Evolutionary conservation across 768 basidiomycete species (phyloP), one percentile per base, ranked within the genome.

Genomic region (Thelephora ganbajun): DNA sequence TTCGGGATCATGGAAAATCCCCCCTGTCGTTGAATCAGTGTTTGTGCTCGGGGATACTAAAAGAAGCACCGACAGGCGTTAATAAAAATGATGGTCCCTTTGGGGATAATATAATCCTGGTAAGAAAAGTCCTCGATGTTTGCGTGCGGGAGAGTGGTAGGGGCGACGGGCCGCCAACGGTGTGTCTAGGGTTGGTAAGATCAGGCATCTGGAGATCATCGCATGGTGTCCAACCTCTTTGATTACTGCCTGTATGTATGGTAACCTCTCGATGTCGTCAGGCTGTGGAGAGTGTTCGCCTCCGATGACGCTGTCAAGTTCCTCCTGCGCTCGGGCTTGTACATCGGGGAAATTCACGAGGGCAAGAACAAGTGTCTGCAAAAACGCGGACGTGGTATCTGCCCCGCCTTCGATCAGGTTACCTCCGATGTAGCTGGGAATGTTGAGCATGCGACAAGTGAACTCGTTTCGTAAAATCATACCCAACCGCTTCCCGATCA

Each of bases 1-100:
- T 41, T 71, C 69, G 22, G 83, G 75, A 64, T 99, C 96, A 61
- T 97, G 93, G 22, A 41, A 41, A 18, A 41, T 14, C 9, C 39
- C 39, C 39, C 39, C 39, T 41, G 6, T 22, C 11, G 39, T 18
- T 1, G 7, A 30, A 4, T 30, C 26, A 30, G 26, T 9, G 26
- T 9, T 30, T 30, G 26, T 9, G 4, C 26, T 30, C 26, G 9
- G 26, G 26, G 9, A 4, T 30, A 30, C 26, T 30, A 9, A 9
- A n/a, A 5, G 22, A 41, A 2, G 3, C 22, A 18, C 39, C 18
- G 6, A 41, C 39, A 41, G 6, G 12, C 39, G 39, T 41, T 41
- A 7, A 41, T 41, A 14, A 41, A 41, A 18, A 41, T 9, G 14
- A 41, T 41, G 3, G 39, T 18, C 14, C 39, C 3, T n/a, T 41